phyloP scores from a whole-genome alignment of 2,329 filamentous ascomycete species.

The Colletotrichum sp. region DNA sequence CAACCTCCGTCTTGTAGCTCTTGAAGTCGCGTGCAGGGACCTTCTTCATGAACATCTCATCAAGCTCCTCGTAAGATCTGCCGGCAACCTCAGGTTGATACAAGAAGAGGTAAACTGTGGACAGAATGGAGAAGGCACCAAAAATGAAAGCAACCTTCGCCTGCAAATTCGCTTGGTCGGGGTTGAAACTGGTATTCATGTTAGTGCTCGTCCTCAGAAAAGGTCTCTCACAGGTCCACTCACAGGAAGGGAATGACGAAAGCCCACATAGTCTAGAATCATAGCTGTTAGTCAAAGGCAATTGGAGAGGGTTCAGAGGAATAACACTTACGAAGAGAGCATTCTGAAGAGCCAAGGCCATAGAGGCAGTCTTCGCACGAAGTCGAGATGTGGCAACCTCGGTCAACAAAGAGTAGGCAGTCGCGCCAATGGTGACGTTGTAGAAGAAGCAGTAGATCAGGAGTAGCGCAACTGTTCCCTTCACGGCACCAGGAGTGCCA shows the following conservation, averaged over 20 bases:
- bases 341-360: slow-evolving; percentile 39
- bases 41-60: slow-evolving; percentile 25
- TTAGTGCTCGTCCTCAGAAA: not conserved
- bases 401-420: slow-evolving; percentile 39
- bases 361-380: slow-evolving; percentile 42
- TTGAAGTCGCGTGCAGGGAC: slow-evolving; percentile 28
- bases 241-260: slow-evolving; percentile 29
- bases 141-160: slow-evolving; percentile 47
- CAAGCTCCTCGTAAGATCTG: slow-evolving; percentile 26
- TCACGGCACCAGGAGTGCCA: slow-evolving; percentile 14
- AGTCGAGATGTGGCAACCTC: slow-evolving; percentile 42
- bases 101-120: slow-evolving; percentile 32
- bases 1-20: slow-evolving; percentile 1
- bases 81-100: slow-evolving; percentile 37
- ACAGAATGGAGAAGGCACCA: slow-evolving; percentile 31
- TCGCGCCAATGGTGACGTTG: slow-evolving; percentile 43
- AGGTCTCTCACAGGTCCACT: not conserved
- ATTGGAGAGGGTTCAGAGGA: too few relatives aligned
- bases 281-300: not conserved
- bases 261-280: slow-evolving; percentile 13
- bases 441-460: slow-evolving; percentile 42
- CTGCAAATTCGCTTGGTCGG: slow-evolving; percentile 37
- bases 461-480: slow-evolving; percentile 37
- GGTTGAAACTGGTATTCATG: slow-evolving; percentile 24
- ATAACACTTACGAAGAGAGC: slow-evolving; percentile 27